Evolutionary conservation across 176 grass and related monocot species (phyloP), one percentile per base, ranked within the genome.

Genomic region (Olyra latifolia): DNA sequence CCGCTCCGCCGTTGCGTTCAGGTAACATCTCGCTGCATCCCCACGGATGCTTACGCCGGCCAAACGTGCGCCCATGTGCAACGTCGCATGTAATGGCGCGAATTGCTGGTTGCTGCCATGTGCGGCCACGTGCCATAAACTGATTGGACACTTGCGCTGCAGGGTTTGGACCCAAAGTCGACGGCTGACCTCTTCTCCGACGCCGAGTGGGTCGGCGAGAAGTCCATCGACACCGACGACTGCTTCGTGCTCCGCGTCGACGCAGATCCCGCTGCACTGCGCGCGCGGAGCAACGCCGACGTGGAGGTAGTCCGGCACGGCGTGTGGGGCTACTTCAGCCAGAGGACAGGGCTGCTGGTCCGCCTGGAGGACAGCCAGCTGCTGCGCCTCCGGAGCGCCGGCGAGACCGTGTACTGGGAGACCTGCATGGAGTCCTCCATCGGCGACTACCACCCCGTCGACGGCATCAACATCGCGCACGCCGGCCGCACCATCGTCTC

Each of bases 391-490:
- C 25, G 67, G 16, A 41, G 13, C 17, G 77, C 65, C 32, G 74
- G 52, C 24, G 55, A 76, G 69, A 86, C 38, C 69, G 72, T 78
- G 38, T 91, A 86, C 79, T 97, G 94, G 94, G 94, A 97, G 84
- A 97, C 91, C 19, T 72, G 78, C 58, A 88, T 97, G 94, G 87
- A 88, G 78, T 89, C 91, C 0, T 14, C 59, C 52, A 71, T 97
- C 50, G 64, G 90, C 52, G 94, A 94, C 87, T 94, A 97, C 86
- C 88, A 81, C 74, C 4, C 69, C 32, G 72, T 97, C 11, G 87
- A 97, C 10, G 89, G 94, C 87, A 83, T 97, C 82, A 91, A 88
- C 53, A 85, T 94, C 40, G 91, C 94, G 19, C 94, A 97, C 70
- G 85, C 63, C 11, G 94, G 94, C 50, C 68, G 74, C 73, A 93